A percentile compares a stretch with the other conserved stretches of the same genome.
Evolutionary conservation across 306 rosid genomes (phyloP).

Genomic region (Lathyrus aphaca): DNA sequence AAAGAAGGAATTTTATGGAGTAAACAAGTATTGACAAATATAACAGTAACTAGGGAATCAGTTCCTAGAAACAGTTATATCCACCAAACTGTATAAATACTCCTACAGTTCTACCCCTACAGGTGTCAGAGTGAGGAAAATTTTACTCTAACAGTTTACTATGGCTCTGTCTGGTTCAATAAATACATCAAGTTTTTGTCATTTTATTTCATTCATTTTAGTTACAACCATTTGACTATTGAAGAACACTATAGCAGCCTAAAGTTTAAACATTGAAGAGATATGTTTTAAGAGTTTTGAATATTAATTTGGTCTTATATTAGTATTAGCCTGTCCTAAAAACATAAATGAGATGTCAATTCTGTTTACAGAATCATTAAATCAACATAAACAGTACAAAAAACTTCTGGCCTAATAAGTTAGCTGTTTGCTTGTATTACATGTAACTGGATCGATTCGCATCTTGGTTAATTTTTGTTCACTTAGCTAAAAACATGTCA

Average conservation of each 20-base stretch:
- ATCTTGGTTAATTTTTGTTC: slow-evolving; percentile 24
- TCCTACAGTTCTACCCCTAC: slow-evolving; percentile 18
- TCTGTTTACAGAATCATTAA: background rate
- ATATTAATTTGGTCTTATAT: background rate
- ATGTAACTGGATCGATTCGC: slow-evolving; percentile 21
- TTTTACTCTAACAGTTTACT: slow-evolving; percentile 21
- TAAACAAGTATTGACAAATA: slow-evolving; percentile 24
- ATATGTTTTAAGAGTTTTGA: background rate
- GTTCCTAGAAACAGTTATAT: slow-evolving; percentile 31
- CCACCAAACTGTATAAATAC: slow-evolving; percentile 15
- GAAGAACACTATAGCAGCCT: slow-evolving; percentile 25
- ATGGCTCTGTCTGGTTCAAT: slow-evolving; percentile 17
- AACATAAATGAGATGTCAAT: slow-evolving; percentile 21
- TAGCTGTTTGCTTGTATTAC: slow-evolving; percentile 10
- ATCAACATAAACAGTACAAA: slow-evolving; percentile 8
- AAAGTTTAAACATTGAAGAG: slow-evolving; percentile 17
- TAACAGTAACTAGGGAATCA: slow-evolving; percentile 17
- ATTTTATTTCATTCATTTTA: slow-evolving; percentile 29
- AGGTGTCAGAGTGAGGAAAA: slow-evolving; percentile 25
- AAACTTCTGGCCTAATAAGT: slow-evolving; percentile 1
- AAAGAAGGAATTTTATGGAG: background rate
- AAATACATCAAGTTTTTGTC: slow-evolving; percentile 18
- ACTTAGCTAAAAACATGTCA: background rate
- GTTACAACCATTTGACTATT: slow-evolving; percentile 18
- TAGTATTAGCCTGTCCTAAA: slow-evolving; percentile 17